Conservation (phyloP, 169 alveolate genomes). For the Plasmodium gaboni region DNA sequence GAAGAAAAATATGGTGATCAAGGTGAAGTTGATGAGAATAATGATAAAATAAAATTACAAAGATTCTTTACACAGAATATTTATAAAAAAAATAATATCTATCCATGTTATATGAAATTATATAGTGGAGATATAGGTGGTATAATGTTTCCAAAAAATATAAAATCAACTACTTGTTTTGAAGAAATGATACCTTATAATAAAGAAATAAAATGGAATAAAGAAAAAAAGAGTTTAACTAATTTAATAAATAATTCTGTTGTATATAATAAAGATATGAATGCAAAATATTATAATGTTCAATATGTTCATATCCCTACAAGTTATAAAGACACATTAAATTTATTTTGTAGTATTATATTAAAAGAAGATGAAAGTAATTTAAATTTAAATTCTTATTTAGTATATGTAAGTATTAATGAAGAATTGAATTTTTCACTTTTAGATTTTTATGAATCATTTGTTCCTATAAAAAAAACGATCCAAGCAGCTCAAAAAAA, state of each 20-base stretch:
- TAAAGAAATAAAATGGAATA: constrained; percentile 11
- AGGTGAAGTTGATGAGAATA: background rate
- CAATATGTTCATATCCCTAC: constrained; percentile 37
- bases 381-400: background rate
- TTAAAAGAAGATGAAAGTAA: background rate
- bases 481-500: constrained; percentile 12
- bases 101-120: constrained; percentile 53
- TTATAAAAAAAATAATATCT: background rate
- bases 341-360: constrained; percentile 26
- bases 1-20: background rate
- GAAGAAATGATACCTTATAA: constrained; percentile 30
- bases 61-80: background rate
- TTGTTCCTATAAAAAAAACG: constrained; percentile 15
- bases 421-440: constrained; percentile 43
- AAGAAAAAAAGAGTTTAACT: constrained; percentile 14
- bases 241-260: constrained; percentile 23
- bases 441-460: constrained; percentile 25
- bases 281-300: constrained; percentile 28
- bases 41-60: background rate
- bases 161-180: constrained; percentile 42
- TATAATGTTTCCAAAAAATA: constrained; percentile 25
- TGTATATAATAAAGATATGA: constrained; percentile 33
- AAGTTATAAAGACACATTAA: constrained; percentile 4
- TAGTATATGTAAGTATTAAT: constrained; percentile 52
- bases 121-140: constrained; percentile 66